Percentiles rank a stretch among this genome's conserved stretches.
phyloP scores from a whole-genome alignment of 1,284 basidiomycete genomes.

The Thelephora terrestris region DNA sequence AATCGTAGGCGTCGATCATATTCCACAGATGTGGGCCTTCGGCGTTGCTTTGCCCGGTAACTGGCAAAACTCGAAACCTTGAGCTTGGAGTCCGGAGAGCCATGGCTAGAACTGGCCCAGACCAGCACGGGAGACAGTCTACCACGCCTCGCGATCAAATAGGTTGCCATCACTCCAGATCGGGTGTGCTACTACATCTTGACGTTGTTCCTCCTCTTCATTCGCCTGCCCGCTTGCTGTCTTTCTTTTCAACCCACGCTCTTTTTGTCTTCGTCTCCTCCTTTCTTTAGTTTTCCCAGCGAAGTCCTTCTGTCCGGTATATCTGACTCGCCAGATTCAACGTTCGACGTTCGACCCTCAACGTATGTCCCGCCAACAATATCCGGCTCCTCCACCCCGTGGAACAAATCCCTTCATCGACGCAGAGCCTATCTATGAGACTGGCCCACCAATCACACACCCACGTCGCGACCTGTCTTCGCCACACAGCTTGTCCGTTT shows the following conservation, averaged over 20 bases:
- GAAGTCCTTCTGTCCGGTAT: background rate
- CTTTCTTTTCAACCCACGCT: slow-evolving; percentile 1
- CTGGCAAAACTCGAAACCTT: no score
- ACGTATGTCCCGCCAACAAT: slow-evolving; percentile 9
- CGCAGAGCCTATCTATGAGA: slow-evolving; percentile 48
- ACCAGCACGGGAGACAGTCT: no score
- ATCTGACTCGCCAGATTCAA: background rate
- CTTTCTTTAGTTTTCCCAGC: background rate
- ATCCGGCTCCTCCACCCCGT: slow-evolving; percentile 37
- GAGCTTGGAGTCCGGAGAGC: no score
- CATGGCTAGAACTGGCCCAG: no score
- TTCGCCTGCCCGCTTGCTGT: background rate
- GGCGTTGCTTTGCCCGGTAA: no score
- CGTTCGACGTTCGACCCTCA: background rate
- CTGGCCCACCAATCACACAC: slow-evolving; percentile 29
- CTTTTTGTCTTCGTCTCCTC: background rate
- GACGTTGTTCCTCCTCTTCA: background rate
- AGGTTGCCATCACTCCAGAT: background rate
- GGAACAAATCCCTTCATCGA: slow-evolving; percentile 60
- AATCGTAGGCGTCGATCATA: no score
- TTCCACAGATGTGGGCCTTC: no score
- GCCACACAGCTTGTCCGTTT: slow-evolving; percentile 55
- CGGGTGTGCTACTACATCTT: background rate
- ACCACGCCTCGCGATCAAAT: no score
- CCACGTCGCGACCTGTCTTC: slow-evolving; percentile 38